Conservation (phyloP, 805 yeast species). For the Pichia cabralensis region DNA sequence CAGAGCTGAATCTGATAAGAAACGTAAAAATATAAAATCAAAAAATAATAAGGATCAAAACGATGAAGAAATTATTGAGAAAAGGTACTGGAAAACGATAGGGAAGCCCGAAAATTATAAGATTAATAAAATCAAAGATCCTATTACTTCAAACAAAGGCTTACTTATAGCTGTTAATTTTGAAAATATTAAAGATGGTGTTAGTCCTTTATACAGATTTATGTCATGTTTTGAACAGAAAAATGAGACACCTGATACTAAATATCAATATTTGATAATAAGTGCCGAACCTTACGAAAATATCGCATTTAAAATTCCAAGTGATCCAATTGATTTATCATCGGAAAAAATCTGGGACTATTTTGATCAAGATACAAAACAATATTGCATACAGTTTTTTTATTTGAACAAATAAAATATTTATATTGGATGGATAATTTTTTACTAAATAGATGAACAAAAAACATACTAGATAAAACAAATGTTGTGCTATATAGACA, state of each 20-base stretch:
- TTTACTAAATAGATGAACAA: too few relatives aligned
- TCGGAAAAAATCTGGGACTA: constrained; percentile 50
- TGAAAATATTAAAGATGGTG: constrained; percentile 35
- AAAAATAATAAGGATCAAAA: constrained; percentile 11
- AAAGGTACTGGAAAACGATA: constrained; percentile 44
- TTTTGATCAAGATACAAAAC: constrained; percentile 64
- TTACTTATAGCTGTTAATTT: constrained; percentile 51
- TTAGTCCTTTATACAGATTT: constrained; percentile 57
- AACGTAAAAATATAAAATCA: constrained; percentile 3
- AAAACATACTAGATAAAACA: too few relatives aligned
- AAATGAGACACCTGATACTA: constrained; percentile 33
- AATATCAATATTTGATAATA: constrained; percentile 61
- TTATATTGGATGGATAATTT: not conserved
- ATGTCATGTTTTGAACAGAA: constrained; percentile 70
- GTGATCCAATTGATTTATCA: constrained; percentile 35
- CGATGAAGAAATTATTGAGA: constrained; percentile 12
- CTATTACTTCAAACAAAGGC: constrained; percentile 49
- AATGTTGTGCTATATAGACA: too few relatives aligned
- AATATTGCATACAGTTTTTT: constrained; percentile 62
- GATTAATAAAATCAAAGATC: constrained; percentile 59
- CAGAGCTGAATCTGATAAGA: constrained; percentile 36
- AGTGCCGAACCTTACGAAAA: constrained; percentile 91
- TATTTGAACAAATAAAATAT: constrained; percentile 25
- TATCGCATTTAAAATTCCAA: constrained; percentile 65
- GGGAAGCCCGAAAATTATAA: constrained; percentile 71